These are phyloP conservation scores for Ceratopteris richardii DNA, from an alignment of 75 land plant genomes.

Conservation along the genomic window DNA sequence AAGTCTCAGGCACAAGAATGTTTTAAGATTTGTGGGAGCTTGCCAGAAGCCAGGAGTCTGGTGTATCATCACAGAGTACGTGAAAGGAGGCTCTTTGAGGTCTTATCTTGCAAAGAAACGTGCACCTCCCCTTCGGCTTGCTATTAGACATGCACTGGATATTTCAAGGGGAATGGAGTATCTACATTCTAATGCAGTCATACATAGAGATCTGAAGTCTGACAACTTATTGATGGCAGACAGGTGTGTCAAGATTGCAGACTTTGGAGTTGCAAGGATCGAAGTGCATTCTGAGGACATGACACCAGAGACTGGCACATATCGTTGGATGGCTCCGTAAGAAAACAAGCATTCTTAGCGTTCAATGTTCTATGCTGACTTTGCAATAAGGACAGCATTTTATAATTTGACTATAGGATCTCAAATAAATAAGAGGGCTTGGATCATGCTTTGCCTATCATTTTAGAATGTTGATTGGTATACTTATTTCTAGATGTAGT, in stretches of 20 bases:
- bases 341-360: no score
- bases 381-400: no score
- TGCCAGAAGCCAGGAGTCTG: conserved; percentile 50
- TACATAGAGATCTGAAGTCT: conserved; percentile 11
- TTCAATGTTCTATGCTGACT: no score
- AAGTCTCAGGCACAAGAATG: conserved; percentile 42
- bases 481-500: no score
- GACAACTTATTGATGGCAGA: conserved; percentile 10
- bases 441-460: no score
- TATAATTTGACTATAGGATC: no score
- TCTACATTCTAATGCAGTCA: conserved; percentile 2
- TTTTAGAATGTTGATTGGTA: no score
- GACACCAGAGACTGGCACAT: conserved; percentile 63
- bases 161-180: conserved; percentile 12
- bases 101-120: conserved; percentile 32
- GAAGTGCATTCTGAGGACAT: conserved; percentile 50
- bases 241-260: conserved; percentile 19
- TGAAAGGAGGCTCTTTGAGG: conserved; percentile 46
- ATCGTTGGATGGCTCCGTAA: conserved; percentile 72
- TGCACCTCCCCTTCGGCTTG: conserved; percentile 3
- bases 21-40: conserved; percentile 50
- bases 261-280: conserved; percentile 49
- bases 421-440: no score
- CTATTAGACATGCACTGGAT: conserved; percentile 7
- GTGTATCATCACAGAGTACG: conserved; percentile 65